Evolutionary conservation across 192 early-diverging fungal genomes (phyloP).

Genomic region (Backusella circina): DNA sequence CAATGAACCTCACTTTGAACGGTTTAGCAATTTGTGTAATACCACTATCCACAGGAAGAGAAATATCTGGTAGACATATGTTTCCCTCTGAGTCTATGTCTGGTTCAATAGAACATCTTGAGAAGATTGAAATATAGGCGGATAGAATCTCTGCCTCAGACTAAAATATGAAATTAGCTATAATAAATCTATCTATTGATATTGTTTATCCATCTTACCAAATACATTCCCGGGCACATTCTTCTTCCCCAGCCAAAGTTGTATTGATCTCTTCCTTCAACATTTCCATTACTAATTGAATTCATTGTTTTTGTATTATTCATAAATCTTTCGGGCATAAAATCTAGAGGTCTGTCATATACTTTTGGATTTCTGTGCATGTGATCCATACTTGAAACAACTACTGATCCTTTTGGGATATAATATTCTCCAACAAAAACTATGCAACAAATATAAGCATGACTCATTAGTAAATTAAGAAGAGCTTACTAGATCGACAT

Average conservation of each 20-base stretch:
- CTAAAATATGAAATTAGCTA: background rate
- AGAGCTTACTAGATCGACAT: background rate
- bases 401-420: constrained; percentile 42
- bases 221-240: constrained; percentile 3
- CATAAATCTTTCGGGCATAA: constrained; percentile 41
- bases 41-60: background rate
- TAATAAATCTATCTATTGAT: background rate
- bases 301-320: background rate
- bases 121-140: background rate
- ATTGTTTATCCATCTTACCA: background rate
- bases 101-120: background rate
- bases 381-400: constrained; percentile 46
- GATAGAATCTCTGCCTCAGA: background rate
- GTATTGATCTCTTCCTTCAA: constrained; percentile 5
- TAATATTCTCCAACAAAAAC: constrained; percentile 35
- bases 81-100: background rate
- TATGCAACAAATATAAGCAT: background rate
- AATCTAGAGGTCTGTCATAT: constrained; percentile 44
- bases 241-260: constrained; percentile 26
- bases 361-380: constrained; percentile 34
- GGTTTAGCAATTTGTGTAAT: background rate
- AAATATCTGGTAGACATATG: background rate
- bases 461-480: background rate
- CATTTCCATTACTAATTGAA: constrained; percentile 2
- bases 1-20: background rate